Percentiles rank a stretch among this genome's conserved stretches.
These are phyloP conservation scores for Malus sylvestris DNA, from an alignment of 306 rosid species.

Conservation along the genomic window DNA sequence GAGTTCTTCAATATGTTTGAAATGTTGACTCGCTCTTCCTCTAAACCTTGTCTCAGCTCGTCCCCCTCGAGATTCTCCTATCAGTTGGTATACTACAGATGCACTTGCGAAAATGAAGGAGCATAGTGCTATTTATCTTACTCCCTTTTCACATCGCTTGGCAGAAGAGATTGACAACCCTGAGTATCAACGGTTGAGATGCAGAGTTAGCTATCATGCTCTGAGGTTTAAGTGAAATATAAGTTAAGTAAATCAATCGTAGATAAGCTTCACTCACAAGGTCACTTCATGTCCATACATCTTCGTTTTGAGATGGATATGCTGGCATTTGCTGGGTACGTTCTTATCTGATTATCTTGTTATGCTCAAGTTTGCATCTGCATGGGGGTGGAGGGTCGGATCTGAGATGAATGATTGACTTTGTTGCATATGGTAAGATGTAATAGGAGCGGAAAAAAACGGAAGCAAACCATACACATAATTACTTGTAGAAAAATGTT, in stretches of 20 bases:
- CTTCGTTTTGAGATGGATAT: constrained; percentile 99
- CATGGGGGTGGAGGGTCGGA: background rate
- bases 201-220: constrained; percentile 97
- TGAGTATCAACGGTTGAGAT: constrained; percentile 92
- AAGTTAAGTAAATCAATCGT: constrained; percentile 81
- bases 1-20: constrained; percentile 13
- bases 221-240: constrained; percentile 86
- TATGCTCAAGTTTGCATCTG: constrained; percentile 6
- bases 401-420: background rate
- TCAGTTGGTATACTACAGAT: constrained; percentile 73
- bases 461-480: background rate
- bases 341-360: constrained; percentile 6
- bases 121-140: constrained; percentile 88
- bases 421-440: background rate
- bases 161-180: constrained; percentile 90
- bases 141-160: constrained; percentile 96
- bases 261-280: constrained; percentile 85
- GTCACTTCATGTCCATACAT: constrained; percentile 92
- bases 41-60: constrained; percentile 44
- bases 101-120: constrained; percentile 88
- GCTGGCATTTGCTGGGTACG: constrained; percentile 99
- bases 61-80: constrained; percentile 88
- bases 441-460: background rate
- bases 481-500: background rate
- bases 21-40: background rate